Base-by-base conservation (phyloP, 164 flowering plant genomes). In the Chloranthus sessilifolius region DNA sequence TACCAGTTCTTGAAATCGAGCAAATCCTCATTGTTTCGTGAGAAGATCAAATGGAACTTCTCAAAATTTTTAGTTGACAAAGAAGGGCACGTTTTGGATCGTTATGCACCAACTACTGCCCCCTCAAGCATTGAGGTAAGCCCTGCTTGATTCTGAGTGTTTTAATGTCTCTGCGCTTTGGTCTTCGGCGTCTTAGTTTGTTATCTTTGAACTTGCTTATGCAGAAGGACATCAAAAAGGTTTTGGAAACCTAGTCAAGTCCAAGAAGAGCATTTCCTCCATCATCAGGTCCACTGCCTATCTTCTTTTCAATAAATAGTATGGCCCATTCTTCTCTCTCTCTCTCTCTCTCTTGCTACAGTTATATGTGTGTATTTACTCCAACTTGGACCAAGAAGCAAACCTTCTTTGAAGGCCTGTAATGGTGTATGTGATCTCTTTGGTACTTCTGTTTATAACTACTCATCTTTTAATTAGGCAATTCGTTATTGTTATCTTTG, bases 21-120 rank as follows among this genome's bases (percentile, higher is more conserved):
- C 16, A 71, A 63, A 60, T 1, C 61, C 41, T 79, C 85, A 22
- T 54, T 56, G 29, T 6, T 77, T 30, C 85, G 97, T 7, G 47
- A 71, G 22, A 61, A 83, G 47, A 78, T 90, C 50, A 82, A 86
- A 56, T 90, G 95, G 97, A 90, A 86, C 58, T 90, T 90, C 69
- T 79, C 90, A 29, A 89, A 89, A 61, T 89, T 89, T 63, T 54
- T 89, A 15, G 80, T 89, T 27, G 85, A 74, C 26, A 77, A 74
- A 59, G 83, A 82, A 19, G 97, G 97, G 1, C 68, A 40, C 1
- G 94, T 75, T 17, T 49, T 82, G 30, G 22, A 27, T 0, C 92
- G 95, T 14, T 89, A 80, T 59, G 58, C 68, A 29, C 39, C 97
- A 5, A 48, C 72, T 12, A 76, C 82, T 29, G 0, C 70, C 19